Conservation (phyloP, 805 yeast genomes). For the Blastobotrys parvus region DNA sequence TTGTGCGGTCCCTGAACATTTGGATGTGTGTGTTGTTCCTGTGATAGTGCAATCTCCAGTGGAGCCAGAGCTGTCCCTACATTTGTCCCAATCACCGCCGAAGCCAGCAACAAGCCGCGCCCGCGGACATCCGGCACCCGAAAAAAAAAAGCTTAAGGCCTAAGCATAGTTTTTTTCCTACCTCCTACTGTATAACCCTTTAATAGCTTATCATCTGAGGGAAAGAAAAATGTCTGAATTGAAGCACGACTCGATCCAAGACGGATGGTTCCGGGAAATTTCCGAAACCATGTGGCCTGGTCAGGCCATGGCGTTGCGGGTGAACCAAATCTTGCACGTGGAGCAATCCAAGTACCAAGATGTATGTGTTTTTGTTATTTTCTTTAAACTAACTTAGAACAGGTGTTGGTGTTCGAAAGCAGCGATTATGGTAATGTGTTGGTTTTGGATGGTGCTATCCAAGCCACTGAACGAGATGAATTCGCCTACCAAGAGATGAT, state of each 20-base stretch:
- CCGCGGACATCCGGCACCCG: background rate
- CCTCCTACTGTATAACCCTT: background rate
- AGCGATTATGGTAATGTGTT: conserved; percentile 76
- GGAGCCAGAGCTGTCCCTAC: background rate
- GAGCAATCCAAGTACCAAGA: conserved; percentile 71
- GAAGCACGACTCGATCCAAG: conserved; percentile 30
- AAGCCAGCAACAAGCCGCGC: background rate
- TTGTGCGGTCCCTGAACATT: conserved; percentile 95
- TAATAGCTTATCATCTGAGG: background rate
- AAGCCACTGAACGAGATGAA: conserved; percentile 88
- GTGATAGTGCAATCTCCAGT: background rate
- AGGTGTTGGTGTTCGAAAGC: conserved; percentile 70
- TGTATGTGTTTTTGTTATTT: too few relatives aligned
- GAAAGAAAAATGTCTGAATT: conserved; percentile 9
- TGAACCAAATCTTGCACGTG: conserved; percentile 56
- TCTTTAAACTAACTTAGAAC: too few relatives aligned
- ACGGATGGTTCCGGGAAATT: conserved; percentile 79
- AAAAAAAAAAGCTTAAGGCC: background rate
- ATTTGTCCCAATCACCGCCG: too few relatives aligned
- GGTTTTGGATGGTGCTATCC: conserved; percentile 83
- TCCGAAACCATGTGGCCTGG: conserved; percentile 75
- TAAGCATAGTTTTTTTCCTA: background rate
- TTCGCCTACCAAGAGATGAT: conserved; percentile 92
- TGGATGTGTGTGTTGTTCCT: background rate
- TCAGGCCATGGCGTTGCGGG: conserved; percentile 65